Evolutionary conservation across 495 filamentous ascomycete genomes (phyloP).

Genomic region (Penicillium alfredii): DNA sequence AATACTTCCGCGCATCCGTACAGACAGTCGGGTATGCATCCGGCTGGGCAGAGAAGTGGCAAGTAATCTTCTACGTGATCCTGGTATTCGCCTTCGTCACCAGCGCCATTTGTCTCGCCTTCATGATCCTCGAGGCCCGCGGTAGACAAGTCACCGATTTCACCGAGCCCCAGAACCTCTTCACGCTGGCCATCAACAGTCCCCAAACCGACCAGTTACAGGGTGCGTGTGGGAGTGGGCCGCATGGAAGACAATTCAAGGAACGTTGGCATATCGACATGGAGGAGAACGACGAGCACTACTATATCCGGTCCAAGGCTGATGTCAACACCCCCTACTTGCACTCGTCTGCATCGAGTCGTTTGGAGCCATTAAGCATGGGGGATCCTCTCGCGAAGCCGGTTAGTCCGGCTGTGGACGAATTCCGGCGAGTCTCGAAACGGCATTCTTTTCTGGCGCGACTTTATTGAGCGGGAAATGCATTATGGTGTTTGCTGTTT

Average conservation of each 20-base stretch:
- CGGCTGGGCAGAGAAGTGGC: constrained; percentile 49
- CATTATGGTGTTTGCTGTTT: not conserved
- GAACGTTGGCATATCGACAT: constrained; percentile 55
- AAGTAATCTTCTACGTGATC: constrained; percentile 57
- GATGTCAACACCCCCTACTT: constrained; percentile 16
- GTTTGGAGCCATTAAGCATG: constrained; percentile 14
- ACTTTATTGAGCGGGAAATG: constrained; percentile 18
- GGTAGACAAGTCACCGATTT: constrained; percentile 64
- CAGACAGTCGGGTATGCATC: constrained; percentile 58
- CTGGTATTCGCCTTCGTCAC: constrained; percentile 55
- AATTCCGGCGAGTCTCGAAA: constrained; percentile 28
- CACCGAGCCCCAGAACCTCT: constrained; percentile 68
- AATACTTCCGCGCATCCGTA: constrained; percentile 53
- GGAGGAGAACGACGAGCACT: constrained; percentile 34
- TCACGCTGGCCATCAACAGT: constrained; percentile 62
- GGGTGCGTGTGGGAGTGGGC: constrained; percentile 62
- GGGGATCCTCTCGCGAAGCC: constrained; percentile 13
- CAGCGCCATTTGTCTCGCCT: constrained; percentile 55
- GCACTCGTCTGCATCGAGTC: not conserved
- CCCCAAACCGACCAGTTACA: constrained; percentile 49
- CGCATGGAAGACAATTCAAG: constrained; percentile 44
- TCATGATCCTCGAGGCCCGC: constrained; percentile 43
- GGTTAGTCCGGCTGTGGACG: constrained; percentile 27
- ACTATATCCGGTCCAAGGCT: constrained; percentile 31
- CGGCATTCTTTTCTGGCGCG: constrained; percentile 19